Evolutionary conservation across 371 early-diverging fungal genomes (phyloP).

Genomic region (Rhizopus delemar): DNA sequence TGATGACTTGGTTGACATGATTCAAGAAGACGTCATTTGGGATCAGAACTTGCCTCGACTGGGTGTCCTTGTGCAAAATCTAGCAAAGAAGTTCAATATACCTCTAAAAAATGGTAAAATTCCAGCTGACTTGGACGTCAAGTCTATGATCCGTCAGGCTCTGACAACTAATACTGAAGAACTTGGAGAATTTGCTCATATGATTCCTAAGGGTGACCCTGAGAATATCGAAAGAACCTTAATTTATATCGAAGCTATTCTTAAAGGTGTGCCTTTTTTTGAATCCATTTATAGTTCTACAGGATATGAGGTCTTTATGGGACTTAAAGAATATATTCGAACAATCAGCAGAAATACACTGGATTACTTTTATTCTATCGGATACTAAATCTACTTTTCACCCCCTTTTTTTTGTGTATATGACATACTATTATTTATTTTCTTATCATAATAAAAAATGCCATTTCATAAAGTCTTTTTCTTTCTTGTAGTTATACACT

Average conservation of each 20-base stretch:
- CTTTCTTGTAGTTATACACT: no score
- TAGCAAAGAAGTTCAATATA: neutral
- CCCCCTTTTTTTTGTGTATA: no score
- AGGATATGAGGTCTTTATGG: conserved; percentile 13
- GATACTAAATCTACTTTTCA: no score
- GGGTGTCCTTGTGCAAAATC: neutral
- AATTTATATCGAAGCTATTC: neutral
- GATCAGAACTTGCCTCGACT: conserved; percentile 12
- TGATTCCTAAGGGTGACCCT: conserved; percentile 1
- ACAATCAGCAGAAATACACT: neutral
- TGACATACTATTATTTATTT: no score
- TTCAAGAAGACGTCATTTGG: conserved; percentile 24
- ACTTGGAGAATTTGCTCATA: neutral
- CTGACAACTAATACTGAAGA: neutral
- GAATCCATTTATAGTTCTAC: conserved; percentile 26
- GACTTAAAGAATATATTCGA: conserved; percentile 22
- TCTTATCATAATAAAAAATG: no score
- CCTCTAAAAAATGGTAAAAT: conserved; percentile 1
- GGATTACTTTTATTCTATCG: neutral
- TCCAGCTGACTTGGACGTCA: conserved; percentile 4
- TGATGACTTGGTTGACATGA: conserved; percentile 21
- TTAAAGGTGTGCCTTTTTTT: conserved; percentile 4
- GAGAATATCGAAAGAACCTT: neutral
- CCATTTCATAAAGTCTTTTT: no score
- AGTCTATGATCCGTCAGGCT: neutral